Conservation (phyloP, 768 basidiomycete genomes). For the Tylopilus rubrobrunneus region DNA sequence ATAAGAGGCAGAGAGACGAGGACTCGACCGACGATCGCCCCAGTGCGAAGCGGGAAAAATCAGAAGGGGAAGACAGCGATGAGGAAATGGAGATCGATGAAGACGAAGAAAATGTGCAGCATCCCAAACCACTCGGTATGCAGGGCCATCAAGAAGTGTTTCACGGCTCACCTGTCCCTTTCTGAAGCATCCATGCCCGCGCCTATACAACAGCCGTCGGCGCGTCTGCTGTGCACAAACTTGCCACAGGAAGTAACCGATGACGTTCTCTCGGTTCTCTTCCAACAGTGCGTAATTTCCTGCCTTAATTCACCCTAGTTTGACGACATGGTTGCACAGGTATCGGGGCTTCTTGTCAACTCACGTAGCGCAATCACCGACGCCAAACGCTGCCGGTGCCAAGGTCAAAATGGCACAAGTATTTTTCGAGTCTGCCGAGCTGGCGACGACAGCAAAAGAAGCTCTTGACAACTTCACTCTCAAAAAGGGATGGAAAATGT, state of each 20-base stretch:
- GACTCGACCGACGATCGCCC: conserved; percentile 51
- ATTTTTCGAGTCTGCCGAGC: conserved; percentile 68
- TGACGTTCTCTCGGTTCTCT: conserved; percentile 80
- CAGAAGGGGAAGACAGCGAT: conserved; percentile 58
- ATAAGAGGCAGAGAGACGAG: conserved; percentile 69
- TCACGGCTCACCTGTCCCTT: conserved; percentile 15
- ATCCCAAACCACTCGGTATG: conserved; percentile 45
- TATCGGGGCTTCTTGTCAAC: conserved; percentile 80
- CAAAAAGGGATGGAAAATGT: conserved; percentile 84
- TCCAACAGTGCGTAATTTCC: conserved; percentile 74
- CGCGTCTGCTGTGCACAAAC: conserved; percentile 74
- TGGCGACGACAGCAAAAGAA: conserved; percentile 74
- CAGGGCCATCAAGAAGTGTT: conserved; percentile 17
- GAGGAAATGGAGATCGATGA: conserved; percentile 96
- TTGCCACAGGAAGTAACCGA: conserved; percentile 89
- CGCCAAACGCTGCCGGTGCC: conserved; percentile 58
- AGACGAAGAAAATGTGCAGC: conserved; percentile 61
- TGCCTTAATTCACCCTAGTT: background rate
- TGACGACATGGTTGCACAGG: conserved; percentile 37
- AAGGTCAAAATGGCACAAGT: conserved; percentile 80
- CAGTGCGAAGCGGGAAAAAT: conserved; percentile 65
- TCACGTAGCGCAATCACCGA: conserved; percentile 65
- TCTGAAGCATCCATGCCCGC: conserved; percentile 40
- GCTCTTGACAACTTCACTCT: conserved; percentile 83
- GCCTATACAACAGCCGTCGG: conserved; percentile 51